Percentiles rank a stretch among this genome's conserved stretches.
Conservation (phyloP, 2,329 filamentous ascomycete species). For the Colletotrichum musae region DNA sequence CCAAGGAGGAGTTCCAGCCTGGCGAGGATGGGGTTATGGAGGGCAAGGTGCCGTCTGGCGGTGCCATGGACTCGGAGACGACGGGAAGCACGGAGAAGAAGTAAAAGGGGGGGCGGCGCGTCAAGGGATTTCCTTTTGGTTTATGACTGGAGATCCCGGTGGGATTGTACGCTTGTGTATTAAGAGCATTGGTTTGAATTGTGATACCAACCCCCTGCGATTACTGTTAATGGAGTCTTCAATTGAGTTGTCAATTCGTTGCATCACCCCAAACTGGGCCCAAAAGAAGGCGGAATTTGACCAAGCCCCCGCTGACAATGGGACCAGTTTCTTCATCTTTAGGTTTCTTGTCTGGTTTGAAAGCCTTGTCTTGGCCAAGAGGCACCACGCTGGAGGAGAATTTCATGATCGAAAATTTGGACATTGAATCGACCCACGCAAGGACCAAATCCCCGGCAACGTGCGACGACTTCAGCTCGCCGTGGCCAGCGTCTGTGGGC, state of each 20-base stretch:
- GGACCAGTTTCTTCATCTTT: too few species aligned
- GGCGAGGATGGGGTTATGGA: slow-evolving; percentile 38
- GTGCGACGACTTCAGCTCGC: neutral
- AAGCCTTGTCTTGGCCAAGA: too few species aligned
- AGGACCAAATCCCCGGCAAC: neutral
- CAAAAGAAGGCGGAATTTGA: too few species aligned
- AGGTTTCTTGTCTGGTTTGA: too few species aligned
- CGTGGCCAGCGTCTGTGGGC: neutral
- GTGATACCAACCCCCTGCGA: slow-evolving; percentile 1
- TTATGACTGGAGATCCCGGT: neutral
- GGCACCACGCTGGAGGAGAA: neutral
- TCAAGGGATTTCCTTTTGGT: neutral
- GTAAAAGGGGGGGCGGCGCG: neutral
- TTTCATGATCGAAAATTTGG: neutral
- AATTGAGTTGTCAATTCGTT: too few species aligned
- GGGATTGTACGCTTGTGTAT: too few species aligned
- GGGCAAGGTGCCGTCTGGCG: slow-evolving; percentile 18
- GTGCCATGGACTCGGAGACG: slow-evolving; percentile 23
- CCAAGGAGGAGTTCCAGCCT: slow-evolving; percentile 45
- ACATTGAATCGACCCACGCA: neutral
- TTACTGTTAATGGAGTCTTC: too few species aligned
- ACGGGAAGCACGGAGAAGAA: slow-evolving; percentile 38
- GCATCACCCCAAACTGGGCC: too few species aligned
- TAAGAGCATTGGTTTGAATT: too few species aligned
- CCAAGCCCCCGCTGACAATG: too few species aligned